A percentile compares a stretch with the other conserved stretches of the same genome.
Conservation (phyloP, 192 early-diverging fungal species). For the Dispira parvispora region DNA sequence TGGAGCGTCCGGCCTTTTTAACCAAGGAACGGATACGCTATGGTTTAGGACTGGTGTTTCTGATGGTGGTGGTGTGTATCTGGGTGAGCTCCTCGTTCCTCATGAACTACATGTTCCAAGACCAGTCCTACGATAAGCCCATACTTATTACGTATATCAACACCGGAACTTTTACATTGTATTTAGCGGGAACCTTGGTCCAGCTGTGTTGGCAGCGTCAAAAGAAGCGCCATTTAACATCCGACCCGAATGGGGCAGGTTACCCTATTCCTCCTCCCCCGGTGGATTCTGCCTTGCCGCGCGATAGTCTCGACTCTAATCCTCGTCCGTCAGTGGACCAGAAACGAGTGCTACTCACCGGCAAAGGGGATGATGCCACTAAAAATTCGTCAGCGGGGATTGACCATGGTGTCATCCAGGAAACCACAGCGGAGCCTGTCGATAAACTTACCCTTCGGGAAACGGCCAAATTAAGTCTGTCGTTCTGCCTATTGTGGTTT, state of each 20-base stretch:
- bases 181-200: constrained; percentile 23
- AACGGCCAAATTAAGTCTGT: constrained; percentile 39
- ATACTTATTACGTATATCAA: constrained; percentile 67
- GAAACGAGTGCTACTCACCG: not conserved
- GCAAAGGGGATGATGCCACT: not conserved
- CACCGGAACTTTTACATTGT: constrained; percentile 57
- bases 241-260: too few species aligned
- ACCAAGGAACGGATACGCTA: too few species aligned
- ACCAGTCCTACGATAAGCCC: constrained; percentile 50
- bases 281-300: not conserved
- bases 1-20: too few species aligned
- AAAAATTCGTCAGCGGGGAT: not conserved
- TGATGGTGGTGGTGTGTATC: constrained; percentile 56
- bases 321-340: not conserved
- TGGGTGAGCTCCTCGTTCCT: constrained; percentile 67
- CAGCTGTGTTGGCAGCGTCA: not conserved
- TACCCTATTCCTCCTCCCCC: not conserved
- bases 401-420: not conserved
- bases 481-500: constrained; percentile 69
- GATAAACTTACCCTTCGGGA: constrained; percentile 21
- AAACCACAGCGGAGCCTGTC: not conserved
- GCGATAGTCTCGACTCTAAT: not conserved
- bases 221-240: too few species aligned
- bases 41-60: constrained; percentile 38
- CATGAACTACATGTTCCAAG: constrained; percentile 56